phyloP scores from a whole-genome alignment of 208 protist genomes.

The Tritrichomonas musculus region DNA sequence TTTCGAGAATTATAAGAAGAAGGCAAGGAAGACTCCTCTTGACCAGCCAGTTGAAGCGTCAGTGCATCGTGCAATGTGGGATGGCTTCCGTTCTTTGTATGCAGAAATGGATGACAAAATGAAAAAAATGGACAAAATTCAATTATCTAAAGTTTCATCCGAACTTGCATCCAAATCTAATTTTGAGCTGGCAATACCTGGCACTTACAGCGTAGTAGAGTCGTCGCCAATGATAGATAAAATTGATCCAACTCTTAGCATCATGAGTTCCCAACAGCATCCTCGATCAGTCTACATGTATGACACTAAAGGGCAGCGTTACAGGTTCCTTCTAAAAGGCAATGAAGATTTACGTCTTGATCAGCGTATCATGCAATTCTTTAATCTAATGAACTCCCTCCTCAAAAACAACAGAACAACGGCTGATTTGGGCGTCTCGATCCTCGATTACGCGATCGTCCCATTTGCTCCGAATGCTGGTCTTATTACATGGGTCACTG shows the following conservation, averaged over 20 bases:
- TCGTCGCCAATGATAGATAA: neutral
- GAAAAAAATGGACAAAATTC: neutral
- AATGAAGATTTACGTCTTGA: constrained; percentile 35
- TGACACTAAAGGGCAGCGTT: neutral
- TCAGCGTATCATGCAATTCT: constrained; percentile 35
- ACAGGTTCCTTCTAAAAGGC: constrained; percentile 29
- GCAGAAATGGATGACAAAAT: neutral
- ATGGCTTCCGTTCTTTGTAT: neutral
- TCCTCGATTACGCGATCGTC: neutral
- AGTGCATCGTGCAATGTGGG: neutral
- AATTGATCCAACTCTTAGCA: neutral
- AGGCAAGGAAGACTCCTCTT: too few relatives aligned
- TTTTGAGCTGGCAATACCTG: neutral
- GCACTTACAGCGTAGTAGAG: neutral
- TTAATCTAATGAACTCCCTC: neutral
- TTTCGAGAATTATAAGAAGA: neutral
- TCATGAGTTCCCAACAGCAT: neutral
- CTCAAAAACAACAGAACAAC: neutral
- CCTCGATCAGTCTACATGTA: neutral
- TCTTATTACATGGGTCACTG: constrained; percentile 8
- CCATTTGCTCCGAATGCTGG: constrained; percentile 26
- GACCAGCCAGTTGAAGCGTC: too few relatives aligned
- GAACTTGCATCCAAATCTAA: neutral
- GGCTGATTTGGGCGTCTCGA: neutral
- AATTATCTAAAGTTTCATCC: neutral